Evolutionary conservation across 164 flowering plant genomes (phyloP).

Genomic region (Liriodendron chinense): DNA sequence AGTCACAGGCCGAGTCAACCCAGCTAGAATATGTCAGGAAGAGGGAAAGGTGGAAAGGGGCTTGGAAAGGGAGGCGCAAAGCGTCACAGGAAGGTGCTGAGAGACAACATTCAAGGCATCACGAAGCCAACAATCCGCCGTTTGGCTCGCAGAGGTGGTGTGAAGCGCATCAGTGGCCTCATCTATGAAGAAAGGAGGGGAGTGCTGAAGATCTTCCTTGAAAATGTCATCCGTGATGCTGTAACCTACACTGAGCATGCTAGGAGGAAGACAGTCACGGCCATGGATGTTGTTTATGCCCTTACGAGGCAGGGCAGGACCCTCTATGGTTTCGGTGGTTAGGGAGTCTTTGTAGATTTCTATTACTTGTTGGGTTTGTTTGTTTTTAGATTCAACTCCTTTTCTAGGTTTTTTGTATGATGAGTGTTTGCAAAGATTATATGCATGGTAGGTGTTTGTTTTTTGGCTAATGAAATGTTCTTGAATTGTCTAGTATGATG

Average conservation of each 20-base stretch:
- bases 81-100: constrained; percentile 17
- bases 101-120: constrained; percentile 20
- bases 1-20: not conserved
- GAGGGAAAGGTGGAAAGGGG: constrained; percentile 23
- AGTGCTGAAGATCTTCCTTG: constrained; percentile 20
- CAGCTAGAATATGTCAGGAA: constrained; percentile 13
- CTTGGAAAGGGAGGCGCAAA: constrained; percentile 21
- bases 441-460: not conserved
- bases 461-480: not conserved
- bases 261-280: constrained; percentile 15
- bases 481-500: not conserved
- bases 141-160: constrained; percentile 16
- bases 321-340: constrained; percentile 18
- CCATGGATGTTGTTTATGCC: constrained; percentile 16
- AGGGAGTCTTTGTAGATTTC: not conserved
- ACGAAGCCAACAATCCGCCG: constrained; percentile 20
- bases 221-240: constrained; percentile 21
- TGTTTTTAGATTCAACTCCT: not conserved
- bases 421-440: not conserved
- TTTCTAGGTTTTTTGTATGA: not conserved
- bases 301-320: constrained; percentile 18
- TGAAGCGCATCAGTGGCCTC: constrained; percentile 19
- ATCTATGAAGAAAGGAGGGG: constrained; percentile 22
- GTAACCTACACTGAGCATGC: constrained; percentile 19
- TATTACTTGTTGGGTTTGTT: not conserved